phyloP scores from a whole-genome alignment of 345 rosid species.

The Lumnitzera racemosa region DNA sequence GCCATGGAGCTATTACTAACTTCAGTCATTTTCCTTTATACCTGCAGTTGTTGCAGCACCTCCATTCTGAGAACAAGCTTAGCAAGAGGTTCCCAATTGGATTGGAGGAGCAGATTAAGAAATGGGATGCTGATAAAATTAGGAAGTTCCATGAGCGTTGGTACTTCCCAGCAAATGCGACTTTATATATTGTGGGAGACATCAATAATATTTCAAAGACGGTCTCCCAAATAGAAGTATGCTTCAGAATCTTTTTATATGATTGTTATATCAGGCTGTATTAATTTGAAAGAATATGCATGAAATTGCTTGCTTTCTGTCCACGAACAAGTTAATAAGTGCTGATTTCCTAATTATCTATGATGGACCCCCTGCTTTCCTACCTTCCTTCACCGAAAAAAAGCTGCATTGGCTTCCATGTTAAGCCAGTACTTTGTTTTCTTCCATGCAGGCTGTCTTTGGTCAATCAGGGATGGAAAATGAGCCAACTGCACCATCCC shows the following conservation, averaged over 20 bases:
- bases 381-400: background rate
- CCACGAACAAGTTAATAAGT: background rate
- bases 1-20: background rate
- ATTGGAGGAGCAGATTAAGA: conserved; percentile 94
- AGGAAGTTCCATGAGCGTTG: conserved; percentile 98
- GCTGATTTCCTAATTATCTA: no score
- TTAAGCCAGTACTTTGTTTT: conserved; percentile 3
- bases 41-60: conserved; percentile 77
- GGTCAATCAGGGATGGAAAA: conserved; percentile 57
- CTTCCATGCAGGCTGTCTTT: conserved; percentile 62
- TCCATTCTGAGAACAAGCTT: conserved; percentile 98
- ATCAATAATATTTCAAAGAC: conserved; percentile 61
- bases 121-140: conserved; percentile 98
- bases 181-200: conserved; percentile 95
- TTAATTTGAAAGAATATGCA: no score
- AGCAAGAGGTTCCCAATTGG: conserved; percentile 98
- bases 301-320: no score
- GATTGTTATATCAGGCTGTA: background rate
- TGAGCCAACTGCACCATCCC: conserved; percentile 46
- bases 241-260: conserved; percentile 14
- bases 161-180: conserved; percentile 99
- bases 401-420: background rate
- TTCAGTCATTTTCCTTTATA: conserved; percentile 5
- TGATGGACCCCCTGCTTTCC: no score
- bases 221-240: conserved; percentile 73